Percentiles rank a stretch among this genome's conserved stretches.
These are phyloP conservation scores for Protostelium mycophagum DNA, from an alignment of 78 protist species.

Conservation along the genomic window DNA sequence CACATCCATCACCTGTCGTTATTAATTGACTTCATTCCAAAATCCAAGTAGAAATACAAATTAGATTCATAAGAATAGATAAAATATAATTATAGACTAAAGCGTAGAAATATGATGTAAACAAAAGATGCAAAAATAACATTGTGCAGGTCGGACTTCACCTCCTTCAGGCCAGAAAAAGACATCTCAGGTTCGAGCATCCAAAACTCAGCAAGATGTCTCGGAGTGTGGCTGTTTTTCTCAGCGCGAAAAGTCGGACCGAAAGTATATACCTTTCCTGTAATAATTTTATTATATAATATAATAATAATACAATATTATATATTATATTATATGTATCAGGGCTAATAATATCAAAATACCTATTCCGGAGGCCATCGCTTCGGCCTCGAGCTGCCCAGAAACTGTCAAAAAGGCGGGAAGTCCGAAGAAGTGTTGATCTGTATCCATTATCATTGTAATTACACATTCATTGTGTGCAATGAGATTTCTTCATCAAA, in stretches of 20 bases:
- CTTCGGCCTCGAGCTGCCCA: slow-evolving; percentile 79
- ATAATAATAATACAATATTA: too few relatives aligned
- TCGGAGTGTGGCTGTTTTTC: slow-evolving; percentile 47
- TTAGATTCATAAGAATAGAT: too few relatives aligned
- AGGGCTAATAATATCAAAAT: too few relatives aligned
- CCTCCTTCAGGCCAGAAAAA: slow-evolving; percentile 37
- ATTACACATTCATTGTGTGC: neutral
- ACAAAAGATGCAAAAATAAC: too few relatives aligned
- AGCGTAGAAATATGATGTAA: too few relatives aligned
- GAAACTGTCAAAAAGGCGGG: slow-evolving; percentile 77
- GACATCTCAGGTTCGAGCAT: slow-evolving; percentile 89
- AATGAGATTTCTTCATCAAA: too few relatives aligned
- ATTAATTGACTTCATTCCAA: too few relatives aligned
- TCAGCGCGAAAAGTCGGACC: slow-evolving; percentile 90
- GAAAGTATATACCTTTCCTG: slow-evolving; percentile 79
- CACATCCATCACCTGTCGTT: slow-evolving; percentile 47
- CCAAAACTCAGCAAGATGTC: slow-evolving; percentile 91
- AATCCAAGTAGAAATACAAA: too few relatives aligned
- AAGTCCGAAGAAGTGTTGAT: slow-evolving; percentile 52
- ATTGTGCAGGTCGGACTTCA: too few relatives aligned
- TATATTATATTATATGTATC: too few relatives aligned
- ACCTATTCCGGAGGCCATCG: slow-evolving; percentile 41
- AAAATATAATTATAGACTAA: too few relatives aligned
- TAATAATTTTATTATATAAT: too few relatives aligned
- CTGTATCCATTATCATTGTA: neutral